Evolutionary conservation across 768 basidiomycete genomes (phyloP).

Genomic region (Galerina marginata): DNA sequence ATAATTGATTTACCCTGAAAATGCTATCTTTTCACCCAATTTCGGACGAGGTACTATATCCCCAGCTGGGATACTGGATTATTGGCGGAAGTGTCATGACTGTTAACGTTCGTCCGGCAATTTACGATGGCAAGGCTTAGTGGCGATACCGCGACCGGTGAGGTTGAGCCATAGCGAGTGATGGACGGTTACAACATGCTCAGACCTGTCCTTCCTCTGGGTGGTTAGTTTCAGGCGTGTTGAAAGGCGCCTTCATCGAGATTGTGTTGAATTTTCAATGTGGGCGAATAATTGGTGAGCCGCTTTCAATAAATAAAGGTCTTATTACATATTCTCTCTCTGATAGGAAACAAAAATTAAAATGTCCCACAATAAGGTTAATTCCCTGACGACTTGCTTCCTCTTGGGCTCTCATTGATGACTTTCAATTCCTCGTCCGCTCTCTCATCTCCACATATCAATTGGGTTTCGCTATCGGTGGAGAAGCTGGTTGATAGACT

Average conservation of each 20-base stretch:
- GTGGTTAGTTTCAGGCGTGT: conserved; percentile 16
- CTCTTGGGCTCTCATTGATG: conserved; percentile 2
- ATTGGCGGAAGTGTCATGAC: conserved; percentile 1
- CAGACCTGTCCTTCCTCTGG: conserved; percentile 2
- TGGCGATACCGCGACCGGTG: conserved; percentile 15
- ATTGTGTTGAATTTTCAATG: neutral
- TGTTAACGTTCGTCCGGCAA: conserved; percentile 9
- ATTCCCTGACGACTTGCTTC: conserved; percentile 7
- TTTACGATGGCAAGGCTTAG: conserved; percentile 8
- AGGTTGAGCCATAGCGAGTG: neutral
- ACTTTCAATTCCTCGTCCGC: neutral
- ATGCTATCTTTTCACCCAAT: neutral
- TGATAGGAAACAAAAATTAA: conserved; percentile 11
- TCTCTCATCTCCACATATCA: neutral
- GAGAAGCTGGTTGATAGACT: neutral
- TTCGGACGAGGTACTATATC: neutral
- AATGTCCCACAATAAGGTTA: conserved; percentile 31
- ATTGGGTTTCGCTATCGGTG: neutral
- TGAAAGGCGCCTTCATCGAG: no score
- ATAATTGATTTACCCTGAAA: neutral
- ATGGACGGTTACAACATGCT: conserved; percentile 1
- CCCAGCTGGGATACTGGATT: neutral
- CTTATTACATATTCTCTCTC: conserved; percentile 3
- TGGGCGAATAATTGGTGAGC: conserved; percentile 5
- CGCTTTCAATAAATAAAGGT: neutral